phyloP scores from a whole-genome alignment of 352 stramenopile species.

The Thraustotheca clavata region DNA sequence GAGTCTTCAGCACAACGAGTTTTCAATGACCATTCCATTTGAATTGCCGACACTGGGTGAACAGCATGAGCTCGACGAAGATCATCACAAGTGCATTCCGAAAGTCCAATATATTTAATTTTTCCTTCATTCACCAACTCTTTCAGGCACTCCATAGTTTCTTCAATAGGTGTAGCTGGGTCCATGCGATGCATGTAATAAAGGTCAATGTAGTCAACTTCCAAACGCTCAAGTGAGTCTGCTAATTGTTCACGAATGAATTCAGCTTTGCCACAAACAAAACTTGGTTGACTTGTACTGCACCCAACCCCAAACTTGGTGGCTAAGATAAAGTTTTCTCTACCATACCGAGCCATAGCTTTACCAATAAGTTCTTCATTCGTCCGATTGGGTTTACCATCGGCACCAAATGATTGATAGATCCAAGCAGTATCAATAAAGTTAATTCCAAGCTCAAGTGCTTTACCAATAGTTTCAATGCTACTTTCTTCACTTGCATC shows the following conservation, averaged over 20 bases:
- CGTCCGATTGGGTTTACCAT: constrained; percentile 38
- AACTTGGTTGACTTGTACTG: constrained; percentile 30
- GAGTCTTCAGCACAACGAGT: constrained; percentile 19
- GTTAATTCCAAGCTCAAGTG: constrained; percentile 41
- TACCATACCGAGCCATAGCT: constrained; percentile 38
- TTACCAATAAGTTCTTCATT: constrained; percentile 51
- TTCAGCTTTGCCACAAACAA: constrained; percentile 37
- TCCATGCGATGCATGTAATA: constrained; percentile 64
- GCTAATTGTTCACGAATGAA: constrained; percentile 56
- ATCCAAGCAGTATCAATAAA: constrained; percentile 60
- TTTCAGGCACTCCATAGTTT: constrained; percentile 35
- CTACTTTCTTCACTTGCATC: background rate
- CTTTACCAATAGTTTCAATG: background rate
- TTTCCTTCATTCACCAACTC: constrained; percentile 22
- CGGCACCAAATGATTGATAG: constrained; percentile 30
- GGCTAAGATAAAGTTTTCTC: constrained; percentile 54
- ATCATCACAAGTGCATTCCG: constrained; percentile 17
- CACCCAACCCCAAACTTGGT: constrained; percentile 63
- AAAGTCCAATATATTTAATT: constrained; percentile 27
- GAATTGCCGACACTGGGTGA: constrained; percentile 25
- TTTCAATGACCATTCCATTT: constrained; percentile 24
- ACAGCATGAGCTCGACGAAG: constrained; percentile 24
- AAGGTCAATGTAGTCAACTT: constrained; percentile 50
- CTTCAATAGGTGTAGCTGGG: constrained; percentile 52
- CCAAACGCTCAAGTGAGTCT: constrained; percentile 45